Conservation (phyloP, 768 basidiomycete species). For the Dacryopinax spathularia region DNA sequence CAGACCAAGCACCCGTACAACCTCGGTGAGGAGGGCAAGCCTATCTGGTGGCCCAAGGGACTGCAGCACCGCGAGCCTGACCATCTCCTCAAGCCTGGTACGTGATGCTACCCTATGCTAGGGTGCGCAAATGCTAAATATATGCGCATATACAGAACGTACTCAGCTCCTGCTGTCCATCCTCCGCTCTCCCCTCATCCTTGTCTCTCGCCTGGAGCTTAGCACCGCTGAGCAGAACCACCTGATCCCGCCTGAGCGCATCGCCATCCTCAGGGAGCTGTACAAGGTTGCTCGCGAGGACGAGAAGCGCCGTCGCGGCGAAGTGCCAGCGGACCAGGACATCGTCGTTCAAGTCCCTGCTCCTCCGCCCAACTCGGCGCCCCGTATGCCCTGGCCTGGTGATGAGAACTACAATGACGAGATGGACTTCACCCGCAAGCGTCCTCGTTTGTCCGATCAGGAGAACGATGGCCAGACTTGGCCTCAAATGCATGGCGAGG, state of each 20-base stretch:
- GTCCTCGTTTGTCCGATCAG: background rate
- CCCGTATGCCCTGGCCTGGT: constrained; percentile 2
- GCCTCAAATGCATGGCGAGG: background rate
- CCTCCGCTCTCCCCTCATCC: constrained; percentile 18
- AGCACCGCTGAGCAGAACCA: constrained; percentile 21
- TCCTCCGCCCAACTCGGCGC: background rate
- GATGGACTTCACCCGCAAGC: background rate
- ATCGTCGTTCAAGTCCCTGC: constrained; percentile 1
- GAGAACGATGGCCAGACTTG: background rate
- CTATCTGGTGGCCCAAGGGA: constrained; percentile 28
- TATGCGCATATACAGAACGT: constrained; percentile 19
- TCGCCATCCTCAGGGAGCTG: constrained; percentile 22
- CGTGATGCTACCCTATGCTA: constrained; percentile 8
- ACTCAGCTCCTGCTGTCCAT: constrained; percentile 21
- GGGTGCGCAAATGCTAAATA: too few species aligned
- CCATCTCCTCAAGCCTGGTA: constrained; percentile 26
- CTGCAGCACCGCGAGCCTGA: constrained; percentile 29
- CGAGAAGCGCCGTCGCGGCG: constrained; percentile 14
- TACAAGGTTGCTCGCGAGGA: constrained; percentile 26
- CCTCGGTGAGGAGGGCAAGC: constrained; percentile 25
- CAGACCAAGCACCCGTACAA: constrained; percentile 28
- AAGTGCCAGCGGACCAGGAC: background rate
- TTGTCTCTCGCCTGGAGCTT: constrained; percentile 22
- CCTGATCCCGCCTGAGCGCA: constrained; percentile 20
- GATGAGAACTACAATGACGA: constrained; percentile 2